Base-by-base conservation (phyloP, 2,329 filamentous ascomycete genomes). In the Nigrograna mackinnonii region DNA sequence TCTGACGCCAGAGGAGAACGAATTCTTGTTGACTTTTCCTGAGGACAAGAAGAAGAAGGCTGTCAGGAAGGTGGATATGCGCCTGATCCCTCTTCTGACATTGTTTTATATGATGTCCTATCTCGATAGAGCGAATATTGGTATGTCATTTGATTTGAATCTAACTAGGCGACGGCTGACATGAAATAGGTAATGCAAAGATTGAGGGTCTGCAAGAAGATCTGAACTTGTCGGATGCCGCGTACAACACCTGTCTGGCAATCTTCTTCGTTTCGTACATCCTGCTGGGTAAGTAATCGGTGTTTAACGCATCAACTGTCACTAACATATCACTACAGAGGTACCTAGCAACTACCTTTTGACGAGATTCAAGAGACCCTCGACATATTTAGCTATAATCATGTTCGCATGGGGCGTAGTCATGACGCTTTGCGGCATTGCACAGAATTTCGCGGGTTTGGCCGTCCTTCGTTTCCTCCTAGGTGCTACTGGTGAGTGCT, bases 401-500 rank as follows among this genome's bases (percentile, higher is more conserved):
- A n/a, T 28, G n/a, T 9, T 28, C 24, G n/a, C n/a, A n/a, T 28
- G 9, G n/a, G 24, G n/a, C n/a, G 9, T 28, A 28, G n/a, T 28
- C 9, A n/a, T n/a, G n/a, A n/a, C n/a, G n/a, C n/a, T n/a, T n/a
- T n/a, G n/a, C n/a, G n/a, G n/a, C n/a, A n/a, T 28, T 28, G 9
- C 9, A 9, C 24, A 28, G 24, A 83, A 78, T 56, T 85, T 78
- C 69, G 76, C 74, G 1, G 82, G 82, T 0, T 71, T 89, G 2
- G 14, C 51, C n/a, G 46, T 62, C 5, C 64, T 64, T 21, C 60
- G 71, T 17, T 70, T 72, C 49, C 88, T 89, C 54, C 73, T 91
- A 0, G 87, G 87, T 21, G 68, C 90, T 18, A 79, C 79, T 20
- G 88, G 91, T 61, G 74, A 86, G 6, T 87, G 87, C 5, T 74